Conservation (phyloP, 1,139 yeast genomes). For the Lodderomyces beijingensis region DNA sequence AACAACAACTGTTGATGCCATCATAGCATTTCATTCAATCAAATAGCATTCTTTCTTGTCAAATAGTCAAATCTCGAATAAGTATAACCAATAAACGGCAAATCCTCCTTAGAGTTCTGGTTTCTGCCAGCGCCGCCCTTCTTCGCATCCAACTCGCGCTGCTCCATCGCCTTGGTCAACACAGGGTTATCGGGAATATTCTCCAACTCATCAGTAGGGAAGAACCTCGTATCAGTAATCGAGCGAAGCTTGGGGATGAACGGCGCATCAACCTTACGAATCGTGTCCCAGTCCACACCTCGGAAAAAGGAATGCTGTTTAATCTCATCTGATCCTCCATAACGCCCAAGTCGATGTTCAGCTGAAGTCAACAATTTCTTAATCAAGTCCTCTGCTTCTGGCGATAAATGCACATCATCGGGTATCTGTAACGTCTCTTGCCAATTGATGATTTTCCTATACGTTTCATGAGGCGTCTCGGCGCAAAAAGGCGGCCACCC, state of each 20-base stretch:
- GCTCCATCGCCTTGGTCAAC: slow-evolving; percentile 64
- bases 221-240: slow-evolving; percentile 93
- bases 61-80: slow-evolving; percentile 90
- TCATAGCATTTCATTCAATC: too few species aligned
- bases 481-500: slow-evolving; percentile 99
- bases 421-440: slow-evolving; percentile 92
- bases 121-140: slow-evolving; percentile 38
- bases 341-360: slow-evolving; percentile 84
- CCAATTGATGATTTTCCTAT: slow-evolving; percentile 92
- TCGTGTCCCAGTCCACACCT: slow-evolving; percentile 95
- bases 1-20: too few species aligned
- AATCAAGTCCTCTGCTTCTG: slow-evolving; percentile 91
- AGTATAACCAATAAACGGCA: slow-evolving; percentile 96
- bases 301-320: slow-evolving; percentile 91
- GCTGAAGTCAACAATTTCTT: slow-evolving; percentile 76
- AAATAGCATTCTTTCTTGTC: slow-evolving; percentile 84
- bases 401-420: slow-evolving; percentile 89
- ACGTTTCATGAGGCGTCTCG: slow-evolving; percentile 98
- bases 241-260: slow-evolving; percentile 63
- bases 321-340: slow-evolving; percentile 91
- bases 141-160: slow-evolving; percentile 39
- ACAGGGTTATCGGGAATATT: slow-evolving; percentile 95
- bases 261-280: slow-evolving; percentile 91
- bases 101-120: slow-evolving; percentile 64
- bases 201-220: slow-evolving; percentile 96